Evolutionary conservation across 2,329 filamentous ascomycete species (phyloP).

Genomic region (Aspergillus transmontanensis): DNA sequence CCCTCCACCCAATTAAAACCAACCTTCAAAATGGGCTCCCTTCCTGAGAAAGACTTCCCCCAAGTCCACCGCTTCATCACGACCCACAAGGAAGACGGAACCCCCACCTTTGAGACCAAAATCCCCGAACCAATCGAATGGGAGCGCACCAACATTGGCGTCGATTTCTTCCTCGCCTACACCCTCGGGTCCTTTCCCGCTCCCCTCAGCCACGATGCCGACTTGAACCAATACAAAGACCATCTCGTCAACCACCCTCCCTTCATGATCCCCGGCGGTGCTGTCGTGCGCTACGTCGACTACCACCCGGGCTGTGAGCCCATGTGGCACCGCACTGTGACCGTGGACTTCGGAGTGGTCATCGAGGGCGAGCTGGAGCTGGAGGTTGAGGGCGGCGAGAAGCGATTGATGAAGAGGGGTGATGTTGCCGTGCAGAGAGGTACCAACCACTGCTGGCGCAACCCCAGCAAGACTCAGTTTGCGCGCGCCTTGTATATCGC

Average conservation of each 20-base stretch:
- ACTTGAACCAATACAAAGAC: neutral
- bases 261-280: neutral
- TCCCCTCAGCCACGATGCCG: neutral
- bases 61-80: neutral
- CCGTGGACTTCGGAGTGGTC: conserved; percentile 52
- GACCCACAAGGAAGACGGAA: neutral
- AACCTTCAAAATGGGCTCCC: neutral
- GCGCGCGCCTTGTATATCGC: neutral
- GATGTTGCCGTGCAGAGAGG: conserved; percentile 58
- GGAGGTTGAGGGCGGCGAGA: conserved; percentile 51
- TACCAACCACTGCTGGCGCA: conserved; percentile 25
- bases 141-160: neutral
- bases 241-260: neutral
- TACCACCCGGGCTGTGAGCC: neutral
- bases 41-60: neutral
- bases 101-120: neutral
- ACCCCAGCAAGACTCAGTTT: neutral
- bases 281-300: neutral
- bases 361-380: conserved; percentile 54
- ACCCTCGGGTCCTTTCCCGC: neutral
- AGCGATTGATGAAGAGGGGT: conserved; percentile 46
- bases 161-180: neutral
- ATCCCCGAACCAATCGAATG: neutral
- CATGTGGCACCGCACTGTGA: neutral
- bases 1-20: too few relatives aligned